Evolutionary conservation across 352 stramenopile species (phyloP).

Genomic region (Phytopythium boreale): DNA sequence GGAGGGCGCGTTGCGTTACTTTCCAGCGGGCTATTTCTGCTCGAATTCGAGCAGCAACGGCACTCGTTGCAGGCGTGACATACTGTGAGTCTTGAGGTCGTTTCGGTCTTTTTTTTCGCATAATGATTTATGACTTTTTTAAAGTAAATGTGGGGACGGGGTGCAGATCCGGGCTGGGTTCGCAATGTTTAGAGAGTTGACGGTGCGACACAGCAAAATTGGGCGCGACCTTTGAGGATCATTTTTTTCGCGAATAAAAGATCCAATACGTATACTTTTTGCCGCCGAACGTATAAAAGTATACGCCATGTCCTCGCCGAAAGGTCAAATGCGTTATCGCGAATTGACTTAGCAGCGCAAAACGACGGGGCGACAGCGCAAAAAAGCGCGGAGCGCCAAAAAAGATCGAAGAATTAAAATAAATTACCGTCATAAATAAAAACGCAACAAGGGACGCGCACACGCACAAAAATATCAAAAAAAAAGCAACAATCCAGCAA

Average conservation of each 20-base stretch:
- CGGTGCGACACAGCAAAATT: background rate
- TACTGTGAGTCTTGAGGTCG: too few species aligned
- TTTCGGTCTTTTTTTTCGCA: too few species aligned
- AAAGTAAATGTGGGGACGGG: too few species aligned
- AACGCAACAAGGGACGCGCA: background rate
- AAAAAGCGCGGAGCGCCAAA: background rate
- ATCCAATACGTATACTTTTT: background rate
- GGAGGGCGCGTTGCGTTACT: too few species aligned
- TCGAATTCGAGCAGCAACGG: too few species aligned
- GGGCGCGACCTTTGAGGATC: background rate
- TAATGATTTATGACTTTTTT: too few species aligned
- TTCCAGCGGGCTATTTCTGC: too few species aligned
- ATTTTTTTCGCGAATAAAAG: background rate
- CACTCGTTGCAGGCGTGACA: too few species aligned
- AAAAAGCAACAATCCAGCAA: too few species aligned
- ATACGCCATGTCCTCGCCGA: background rate
- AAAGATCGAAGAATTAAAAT: background rate
- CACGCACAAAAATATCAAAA: background rate
- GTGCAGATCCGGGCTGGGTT: too few species aligned
- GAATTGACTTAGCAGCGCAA: background rate
- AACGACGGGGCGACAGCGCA: background rate
- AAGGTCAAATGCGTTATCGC: background rate
- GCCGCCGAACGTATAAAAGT: background rate
- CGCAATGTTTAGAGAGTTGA: background rate
- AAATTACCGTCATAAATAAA: conserved; percentile 1